Conservation (phyloP, 768 basidiomycete genomes). For the Goffeauzyma gilvescens region DNA sequence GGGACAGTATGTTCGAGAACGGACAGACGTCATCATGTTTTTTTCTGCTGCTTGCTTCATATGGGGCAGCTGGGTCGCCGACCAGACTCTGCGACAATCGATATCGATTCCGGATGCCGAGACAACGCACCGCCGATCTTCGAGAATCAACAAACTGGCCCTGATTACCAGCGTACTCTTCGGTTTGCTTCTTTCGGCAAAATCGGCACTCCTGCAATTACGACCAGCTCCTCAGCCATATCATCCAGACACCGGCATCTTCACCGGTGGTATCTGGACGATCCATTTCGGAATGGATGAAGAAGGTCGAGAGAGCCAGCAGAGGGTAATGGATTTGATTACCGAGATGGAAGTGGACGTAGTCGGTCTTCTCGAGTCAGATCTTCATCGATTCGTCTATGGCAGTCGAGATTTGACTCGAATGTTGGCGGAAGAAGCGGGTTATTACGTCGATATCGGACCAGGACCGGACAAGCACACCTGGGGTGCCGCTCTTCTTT, state of each 20-base stretch:
- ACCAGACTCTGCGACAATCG: too few relatives aligned
- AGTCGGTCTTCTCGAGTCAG: slow-evolving; percentile 30
- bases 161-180: too few relatives aligned
- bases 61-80: too few relatives aligned
- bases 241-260: slow-evolving; percentile 46
- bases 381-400: slow-evolving; percentile 45
- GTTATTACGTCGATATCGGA: slow-evolving; percentile 62
- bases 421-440: slow-evolving; percentile 53
- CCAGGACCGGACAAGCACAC: slow-evolving; percentile 76
- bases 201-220: too few relatives aligned
- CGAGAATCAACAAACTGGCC: too few relatives aligned
- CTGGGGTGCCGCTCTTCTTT: slow-evolving; percentile 67
- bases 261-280: slow-evolving; percentile 76
- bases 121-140: too few relatives aligned
- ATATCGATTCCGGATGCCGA: too few relatives aligned
- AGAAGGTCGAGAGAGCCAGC: slow-evolving; percentile 53
- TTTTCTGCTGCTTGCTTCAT: neutral
- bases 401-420: slow-evolving; percentile 78
- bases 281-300: slow-evolving; percentile 68
- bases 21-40: slow-evolving; percentile 44
- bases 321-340: slow-evolving; percentile 43
- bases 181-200: slow-evolving; percentile 1
- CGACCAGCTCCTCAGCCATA: too few relatives aligned
- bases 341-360: slow-evolving; percentile 73
- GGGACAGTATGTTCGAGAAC: slow-evolving; percentile 53